Base-by-base conservation (phyloP, 1,139 yeast species). In the Magnusiomyces paraingens region DNA sequence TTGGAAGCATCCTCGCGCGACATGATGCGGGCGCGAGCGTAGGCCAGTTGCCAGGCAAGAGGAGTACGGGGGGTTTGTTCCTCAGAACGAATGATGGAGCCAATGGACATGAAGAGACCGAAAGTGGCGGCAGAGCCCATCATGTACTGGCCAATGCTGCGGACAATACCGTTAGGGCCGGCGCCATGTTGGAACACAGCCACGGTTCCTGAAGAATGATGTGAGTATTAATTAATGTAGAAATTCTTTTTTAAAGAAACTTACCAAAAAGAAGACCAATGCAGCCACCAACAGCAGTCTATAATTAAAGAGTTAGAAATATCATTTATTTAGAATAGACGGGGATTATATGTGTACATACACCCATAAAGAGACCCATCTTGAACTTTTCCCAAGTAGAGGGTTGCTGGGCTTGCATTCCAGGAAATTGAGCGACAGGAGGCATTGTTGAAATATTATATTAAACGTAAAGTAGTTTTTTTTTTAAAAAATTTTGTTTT, bases 281-380 rank as follows among this genome's bases (percentile, higher is more conserved):
- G 67, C 95, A 94, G 18, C 91, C 95, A 57, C 99, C 99, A 36
- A 90, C 97, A 26, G 96, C 84, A 50, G 93, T 76, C 77, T 74
- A 53, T 12, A 46, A 46, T 14, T 38, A 44, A 49, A 36, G 20
- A 54, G 48, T 48, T 51, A 41, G 20, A 11, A 8, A 40, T 6
- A 39, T 6, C 15, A 32, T 36, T 38, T 10, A 17, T 17, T 32
- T 36, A 42, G 20, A 11, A 26, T 12, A n/a, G 36, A 43, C 8
- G 15, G 6, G 8, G 15, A n/a, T 10, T 8, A 40, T 40, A n/a
- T n/a, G n/a, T n/a, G n/a, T 61, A 64, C 77, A 59, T 68, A 72
- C 80, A 55, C 99, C 99, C 98, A 93, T 94, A 74, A 91, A 75
- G 59, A 91, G 85, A 55, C 99, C 99, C 98, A 93, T 94, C 74